phyloP scores from a whole-genome alignment of 768 basidiomycete genomes.

The Clitopilus hobsonii region DNA sequence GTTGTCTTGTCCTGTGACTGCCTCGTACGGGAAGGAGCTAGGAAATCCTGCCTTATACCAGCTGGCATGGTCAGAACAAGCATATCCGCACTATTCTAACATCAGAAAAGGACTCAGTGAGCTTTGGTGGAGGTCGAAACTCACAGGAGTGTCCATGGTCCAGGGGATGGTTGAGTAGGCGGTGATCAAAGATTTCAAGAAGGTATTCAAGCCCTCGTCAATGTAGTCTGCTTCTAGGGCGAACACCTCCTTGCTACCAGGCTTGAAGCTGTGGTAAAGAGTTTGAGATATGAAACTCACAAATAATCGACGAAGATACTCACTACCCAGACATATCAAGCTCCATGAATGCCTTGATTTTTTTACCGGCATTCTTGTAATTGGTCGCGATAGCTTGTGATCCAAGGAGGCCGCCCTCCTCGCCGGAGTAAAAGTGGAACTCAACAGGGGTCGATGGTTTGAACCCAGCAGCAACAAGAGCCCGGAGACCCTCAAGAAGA shows the following conservation, averaged over 20 bases:
- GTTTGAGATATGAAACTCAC: background rate
- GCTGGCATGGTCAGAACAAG: slow-evolving; percentile 42
- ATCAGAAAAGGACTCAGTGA: no score
- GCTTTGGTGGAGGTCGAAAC: slow-evolving; percentile 9
- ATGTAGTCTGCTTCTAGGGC: slow-evolving; percentile 37
- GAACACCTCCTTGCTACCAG: slow-evolving; percentile 37
- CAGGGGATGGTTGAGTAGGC: slow-evolving; percentile 31
- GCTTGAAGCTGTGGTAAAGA: slow-evolving; percentile 34
- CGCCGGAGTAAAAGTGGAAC: slow-evolving; percentile 45
- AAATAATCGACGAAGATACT: slow-evolving; percentile 5
- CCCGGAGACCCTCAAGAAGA: slow-evolving; percentile 36
- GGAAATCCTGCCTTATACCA: slow-evolving; percentile 40
- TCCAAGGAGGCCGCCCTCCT: slow-evolving; percentile 43
- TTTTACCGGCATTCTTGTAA: slow-evolving; percentile 39
- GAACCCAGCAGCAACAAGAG: slow-evolving; percentile 33
- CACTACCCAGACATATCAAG: slow-evolving; percentile 37
- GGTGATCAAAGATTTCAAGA: slow-evolving; percentile 36
- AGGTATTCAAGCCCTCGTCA: slow-evolving; percentile 34
- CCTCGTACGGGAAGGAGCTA: slow-evolving; percentile 38
- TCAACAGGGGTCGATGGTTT: slow-evolving; percentile 35
- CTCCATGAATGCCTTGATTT: slow-evolving; percentile 47
- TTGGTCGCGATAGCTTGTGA: slow-evolving; percentile 48
- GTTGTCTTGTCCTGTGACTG: slow-evolving; percentile 36
- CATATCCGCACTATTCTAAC: slow-evolving; percentile 33
- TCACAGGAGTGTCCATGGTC: slow-evolving; percentile 31